Percentiles rank a stretch among this genome's conserved stretches.
Conservation (phyloP, 192 early-diverging fungal genomes). For the Entrophospora sp. region DNA sequence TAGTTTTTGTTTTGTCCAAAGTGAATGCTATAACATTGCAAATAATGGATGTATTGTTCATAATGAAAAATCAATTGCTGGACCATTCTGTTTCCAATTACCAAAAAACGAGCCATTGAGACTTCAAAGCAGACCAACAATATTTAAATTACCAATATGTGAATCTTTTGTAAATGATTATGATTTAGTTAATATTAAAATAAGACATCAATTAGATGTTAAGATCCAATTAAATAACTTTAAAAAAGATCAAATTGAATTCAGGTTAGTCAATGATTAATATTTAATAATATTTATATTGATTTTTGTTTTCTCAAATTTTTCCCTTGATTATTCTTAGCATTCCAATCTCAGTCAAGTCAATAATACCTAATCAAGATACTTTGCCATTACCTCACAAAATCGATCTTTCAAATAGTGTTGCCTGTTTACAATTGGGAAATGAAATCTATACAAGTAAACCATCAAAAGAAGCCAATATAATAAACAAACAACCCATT, state of each 20-base stretch:
- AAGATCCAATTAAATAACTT: not conserved
- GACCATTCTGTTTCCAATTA: constrained; percentile 1
- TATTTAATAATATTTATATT: no score
- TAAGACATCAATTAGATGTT: not conserved
- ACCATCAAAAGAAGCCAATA: not conserved
- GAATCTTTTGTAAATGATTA: not conserved
- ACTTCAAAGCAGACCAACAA: constrained; percentile 10
- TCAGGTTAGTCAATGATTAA: no score
- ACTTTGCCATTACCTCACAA: not conserved
- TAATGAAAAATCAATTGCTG: not conserved
- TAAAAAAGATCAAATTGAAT: not conserved
- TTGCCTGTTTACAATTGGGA: not conserved
- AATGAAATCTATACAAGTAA: not conserved
- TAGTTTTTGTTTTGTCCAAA: constrained; percentile 1
- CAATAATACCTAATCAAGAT: not conserved
- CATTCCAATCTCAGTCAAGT: not conserved
- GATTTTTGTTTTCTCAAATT: no score
- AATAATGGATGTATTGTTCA: not conserved
- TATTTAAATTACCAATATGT: not conserved
- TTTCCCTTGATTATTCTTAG: no score
- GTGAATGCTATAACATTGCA: not conserved
- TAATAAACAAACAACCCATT: not conserved
- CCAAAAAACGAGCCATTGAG: not conserved
- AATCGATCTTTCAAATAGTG: not conserved
- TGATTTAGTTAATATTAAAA: not conserved